Evolutionary conservation across 345 rosid species (phyloP), one percentile per base, ranked within the genome.

Genomic region (Cardiospermum halicacabum): DNA sequence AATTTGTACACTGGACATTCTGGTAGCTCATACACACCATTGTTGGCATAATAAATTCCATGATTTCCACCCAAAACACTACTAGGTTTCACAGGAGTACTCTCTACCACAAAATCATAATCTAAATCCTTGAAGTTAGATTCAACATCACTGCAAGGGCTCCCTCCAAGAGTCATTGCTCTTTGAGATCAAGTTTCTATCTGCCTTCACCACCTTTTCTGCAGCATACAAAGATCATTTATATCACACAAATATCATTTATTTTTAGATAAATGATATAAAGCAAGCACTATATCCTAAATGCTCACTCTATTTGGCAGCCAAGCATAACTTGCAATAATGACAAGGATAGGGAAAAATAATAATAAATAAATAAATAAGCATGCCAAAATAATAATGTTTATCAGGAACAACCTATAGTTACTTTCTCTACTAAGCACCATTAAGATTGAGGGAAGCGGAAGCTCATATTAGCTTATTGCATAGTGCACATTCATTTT

Each of bases 1-100:
- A 79, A 63, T 70, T 81, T 68, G 79, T 69, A 73, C 88, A 81
- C 79, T 36, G 89, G 83, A 45, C 85, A 89, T 62, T 78, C 82
- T 36, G 83, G 79, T 56, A 86, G 74, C 69, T 82, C 84, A 40
- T 74, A 84, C 32, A 82, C 82, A 48, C 81, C 82, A 48, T 57
- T 78, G 70, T 71, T 80, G 16, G 82, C 69, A 55, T 40, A n/a
- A n/a, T n/a, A 70, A 65, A 69, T 53, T 63, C 80, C 83, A 31
- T 60, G 69, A 58, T 77, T 75, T 37, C 80, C 78, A 42, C 43
- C 74, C 53, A 75, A 45, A 71, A 68, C 63, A 67, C 54, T 37
- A 16, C 69, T 42, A 60, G 63, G 57, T 67, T 74, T 80, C 16
- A 50, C 30, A 22, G 53, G 30, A 40, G 56, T 75, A 36, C 28